phyloP scores from a whole-genome alignment of 2,329 filamentous ascomycete genomes.

The Ophiostoma himal-ulmi region DNA sequence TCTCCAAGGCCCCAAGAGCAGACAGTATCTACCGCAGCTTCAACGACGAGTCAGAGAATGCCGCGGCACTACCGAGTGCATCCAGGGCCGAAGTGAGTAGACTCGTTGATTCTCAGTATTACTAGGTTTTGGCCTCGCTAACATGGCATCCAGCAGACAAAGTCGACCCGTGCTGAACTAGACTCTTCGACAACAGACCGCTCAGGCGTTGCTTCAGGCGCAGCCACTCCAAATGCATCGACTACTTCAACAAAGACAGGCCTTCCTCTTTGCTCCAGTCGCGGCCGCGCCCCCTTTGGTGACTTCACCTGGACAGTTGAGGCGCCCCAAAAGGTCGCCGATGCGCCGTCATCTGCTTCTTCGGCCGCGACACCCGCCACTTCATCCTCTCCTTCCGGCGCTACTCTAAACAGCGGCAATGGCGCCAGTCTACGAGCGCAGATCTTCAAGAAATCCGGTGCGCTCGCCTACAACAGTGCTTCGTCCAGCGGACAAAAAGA shows the following conservation, averaged over 20 bases:
- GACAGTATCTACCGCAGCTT: conserved; percentile 21
- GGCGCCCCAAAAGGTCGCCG: conserved; percentile 18
- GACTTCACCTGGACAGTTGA: conserved; percentile 22
- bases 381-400: background rate
- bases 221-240: background rate
- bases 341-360: background rate
- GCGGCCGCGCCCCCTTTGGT: conserved; percentile 22
- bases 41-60: conserved; percentile 16
- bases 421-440: conserved; percentile 23
- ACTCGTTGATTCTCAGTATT: background rate
- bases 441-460: conserved; percentile 23
- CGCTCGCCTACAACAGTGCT: conserved; percentile 12
- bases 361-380: background rate
- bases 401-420: conserved; percentile 12
- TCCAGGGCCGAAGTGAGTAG: background rate
- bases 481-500: conserved; percentile 8
- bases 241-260: background rate
- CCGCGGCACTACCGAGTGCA: background rate
- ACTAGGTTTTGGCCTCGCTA: background rate
- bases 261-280: conserved; percentile 22
- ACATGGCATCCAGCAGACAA: background rate
- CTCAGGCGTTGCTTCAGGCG: background rate
- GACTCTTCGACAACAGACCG: background rate
- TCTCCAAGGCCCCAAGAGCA: background rate
- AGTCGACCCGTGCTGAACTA: background rate